These are phyloP conservation scores for Penicillium egyptiacum DNA, from an alignment of 495 filamentous ascomycete genomes.

Conservation along the genomic window DNA sequence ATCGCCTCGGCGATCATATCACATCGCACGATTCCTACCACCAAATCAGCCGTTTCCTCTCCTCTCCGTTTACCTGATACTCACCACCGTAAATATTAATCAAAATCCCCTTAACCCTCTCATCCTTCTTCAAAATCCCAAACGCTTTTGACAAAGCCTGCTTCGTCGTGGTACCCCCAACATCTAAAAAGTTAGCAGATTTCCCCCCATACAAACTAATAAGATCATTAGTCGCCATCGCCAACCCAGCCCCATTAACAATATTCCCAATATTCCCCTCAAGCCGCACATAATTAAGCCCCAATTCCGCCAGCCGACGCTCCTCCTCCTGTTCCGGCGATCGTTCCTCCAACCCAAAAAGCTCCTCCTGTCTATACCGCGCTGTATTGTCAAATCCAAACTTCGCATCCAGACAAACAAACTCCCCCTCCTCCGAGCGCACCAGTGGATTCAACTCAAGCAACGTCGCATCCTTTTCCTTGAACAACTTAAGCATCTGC, in stretches of 20 bases:
- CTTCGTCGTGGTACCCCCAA: slow-evolving; percentile 32
- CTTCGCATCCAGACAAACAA: slow-evolving; percentile 35
- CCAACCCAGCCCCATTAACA: slow-evolving; percentile 38
- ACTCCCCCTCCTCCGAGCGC: slow-evolving; percentile 24
- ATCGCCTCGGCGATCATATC: slow-evolving; percentile 41
- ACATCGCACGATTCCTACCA: slow-evolving; percentile 35
- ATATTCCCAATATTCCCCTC: slow-evolving; percentile 38
- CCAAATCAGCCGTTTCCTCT: neutral
- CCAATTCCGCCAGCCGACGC: slow-evolving; percentile 24
- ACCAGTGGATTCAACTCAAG: slow-evolving; percentile 39
- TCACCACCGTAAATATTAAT: slow-evolving; percentile 39
- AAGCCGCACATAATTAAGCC: slow-evolving; percentile 33
- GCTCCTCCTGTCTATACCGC: slow-evolving; percentile 23
- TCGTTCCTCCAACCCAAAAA: slow-evolving; percentile 28
- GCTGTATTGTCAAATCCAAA: slow-evolving; percentile 34
- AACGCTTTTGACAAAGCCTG: slow-evolving; percentile 32
- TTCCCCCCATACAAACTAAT: slow-evolving; percentile 28
- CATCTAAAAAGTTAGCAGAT: slow-evolving; percentile 37
- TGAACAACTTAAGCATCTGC: slow-evolving; percentile 31
- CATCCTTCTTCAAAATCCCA: slow-evolving; percentile 27
- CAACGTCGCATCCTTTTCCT: slow-evolving; percentile 35
- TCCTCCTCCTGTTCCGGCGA: slow-evolving; percentile 19
- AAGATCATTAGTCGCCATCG: slow-evolving; percentile 41
- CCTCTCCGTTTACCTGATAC: neutral
- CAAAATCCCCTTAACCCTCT: slow-evolving; percentile 26